Base-by-base conservation (phyloP, 2,329 filamentous ascomycete genomes). In the Stagonosporopsis vannaccii region DNA sequence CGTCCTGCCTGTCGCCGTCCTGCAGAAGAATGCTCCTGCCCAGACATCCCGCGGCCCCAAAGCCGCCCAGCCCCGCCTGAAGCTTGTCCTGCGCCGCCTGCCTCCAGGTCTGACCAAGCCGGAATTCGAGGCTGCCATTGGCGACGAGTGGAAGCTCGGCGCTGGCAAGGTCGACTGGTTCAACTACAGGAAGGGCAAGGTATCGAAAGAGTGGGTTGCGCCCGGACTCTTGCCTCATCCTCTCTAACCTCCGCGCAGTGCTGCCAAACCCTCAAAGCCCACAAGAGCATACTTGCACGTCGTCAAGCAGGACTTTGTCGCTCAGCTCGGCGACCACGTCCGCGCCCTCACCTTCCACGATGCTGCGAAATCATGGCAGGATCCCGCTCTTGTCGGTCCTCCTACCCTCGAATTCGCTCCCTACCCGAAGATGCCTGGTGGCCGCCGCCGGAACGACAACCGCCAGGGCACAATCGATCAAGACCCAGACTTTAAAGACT, bases 381-480 rank as follows among this genome's bases (percentile, higher is more conserved):
- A 88, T 65, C 79, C 88, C 1, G 87, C 87, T 23, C 84, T 97
- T 2, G 80, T 95, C 51, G 90, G 90, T 0, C 90, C 90, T 1
- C 93, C 95, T 0, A 84, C 85, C 5, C 81, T 97, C 44, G 93
- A 97, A 69, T 91, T 91, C 68, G 87, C 93, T 17, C 85, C 90
- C 1, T 96, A 93, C 78, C 91, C 91, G 63, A 93, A 93, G 68
- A 85, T 92, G 1, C 92, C 94, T 1, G 86, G 85, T 56, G 85
- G 83, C 32, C 91, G 91, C 73, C 85, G 86, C 45, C 87, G 92
- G 30, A 85, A 87, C 50, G 95, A 99, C 79, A 87, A 87, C 49
- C 88, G 93, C 13, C 91, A 97, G 74, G 95, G 94, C 49, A 97
- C 92, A 3, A 98, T 99, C 64, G 95, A 99, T 68, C 92, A 97